Base-by-base conservation (phyloP, 169 alveolate species). In the Cryptosporidium xiaoi region DNA sequence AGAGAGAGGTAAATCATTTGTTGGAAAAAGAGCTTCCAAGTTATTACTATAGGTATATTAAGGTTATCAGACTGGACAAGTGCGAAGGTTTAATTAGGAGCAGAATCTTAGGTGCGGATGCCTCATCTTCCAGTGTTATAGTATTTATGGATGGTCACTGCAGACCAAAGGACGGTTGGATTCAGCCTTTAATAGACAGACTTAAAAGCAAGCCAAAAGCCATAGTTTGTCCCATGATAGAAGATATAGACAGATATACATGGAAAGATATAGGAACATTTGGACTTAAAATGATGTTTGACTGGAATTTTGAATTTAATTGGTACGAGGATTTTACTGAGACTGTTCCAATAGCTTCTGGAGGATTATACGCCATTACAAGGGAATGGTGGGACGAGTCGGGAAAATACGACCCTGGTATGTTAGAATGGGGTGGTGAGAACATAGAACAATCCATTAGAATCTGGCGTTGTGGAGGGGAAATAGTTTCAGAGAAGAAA, bases 391-490 rank as follows among this genome's bases (percentile, higher is more conserved):
- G 92, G 92, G 82, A 87, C 2, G 91, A 77, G 64, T 87, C 94
- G 2, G 94, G 92, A 6, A 90, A 82, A 87, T 84, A 84, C 53
- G 91, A 84, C 40, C 84, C 82, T 8, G 92, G 92, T 2, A 89
- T 89, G 92, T 31, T 82, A 18, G 92, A 89, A 15, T 89, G 92
- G 92, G 92, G 92, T 13, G 92, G 92, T 1, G 92, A 89, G 83
- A 89, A 89, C 56, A 89, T 89, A 4, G 92, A 89, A 18, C 92
- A 89, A 51, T 90, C 93, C 1, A 71, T 91, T 27, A 82, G 93
- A 12, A 71, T 69, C 12, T 91, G 94, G 94, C 53, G 91, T 18
- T 91, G 94, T 64, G 94, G 94, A 0, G 93, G 93, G 29, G 92
- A 90, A 51, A 91, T 91, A 16, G 82, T 55, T 3, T 90, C 77